phyloP scores from a whole-genome alignment of 306 rosid species.

The Mucuna pruriens region DNA sequence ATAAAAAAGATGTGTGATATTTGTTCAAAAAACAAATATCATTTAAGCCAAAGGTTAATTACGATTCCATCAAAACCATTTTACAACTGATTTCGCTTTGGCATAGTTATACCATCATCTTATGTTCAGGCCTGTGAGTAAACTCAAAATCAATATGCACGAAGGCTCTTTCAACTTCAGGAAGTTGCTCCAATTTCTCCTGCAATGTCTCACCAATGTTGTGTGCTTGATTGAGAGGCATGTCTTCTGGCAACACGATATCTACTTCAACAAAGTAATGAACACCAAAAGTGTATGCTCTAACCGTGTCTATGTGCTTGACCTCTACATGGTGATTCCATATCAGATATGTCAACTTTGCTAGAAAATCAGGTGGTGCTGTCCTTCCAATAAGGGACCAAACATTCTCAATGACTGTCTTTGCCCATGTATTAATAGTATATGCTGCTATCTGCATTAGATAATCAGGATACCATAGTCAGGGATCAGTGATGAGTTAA shows the following conservation, averaged over 20 bases:
- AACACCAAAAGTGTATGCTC: slow-evolving; percentile 70
- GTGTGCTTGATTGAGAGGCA: slow-evolving; percentile 59
- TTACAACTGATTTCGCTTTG: neutral
- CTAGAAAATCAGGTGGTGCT: slow-evolving; percentile 65
- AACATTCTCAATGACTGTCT: slow-evolving; percentile 70
- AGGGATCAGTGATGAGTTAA: neutral
- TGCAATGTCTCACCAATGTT: slow-evolving; percentile 68
- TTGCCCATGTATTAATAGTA: slow-evolving; percentile 65
- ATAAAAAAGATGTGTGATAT: no score
- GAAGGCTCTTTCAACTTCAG: slow-evolving; percentile 71
- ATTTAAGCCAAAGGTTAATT: no score
- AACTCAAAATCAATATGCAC: slow-evolving; percentile 70
- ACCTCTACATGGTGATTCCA: slow-evolving; percentile 72
- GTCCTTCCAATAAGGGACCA: slow-evolving; percentile 59
- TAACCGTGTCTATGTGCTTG: slow-evolving; percentile 64
- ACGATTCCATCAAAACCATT: neutral
- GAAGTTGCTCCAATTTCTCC: slow-evolving; percentile 61
- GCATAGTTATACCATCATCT: slow-evolving; percentile 44
- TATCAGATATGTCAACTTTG: slow-evolving; percentile 59
- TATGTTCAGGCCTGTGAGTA: slow-evolving; percentile 68
- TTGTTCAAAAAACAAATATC: neutral
- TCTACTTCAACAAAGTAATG: slow-evolving; percentile 72
- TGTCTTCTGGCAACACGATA: slow-evolving; percentile 61
- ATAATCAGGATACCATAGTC: slow-evolving; percentile 3
- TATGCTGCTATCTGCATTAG: slow-evolving; percentile 62